phyloP scores from a whole-genome alignment of 1,284 basidiomycete genomes.

The Trichosporon sp. region DNA sequence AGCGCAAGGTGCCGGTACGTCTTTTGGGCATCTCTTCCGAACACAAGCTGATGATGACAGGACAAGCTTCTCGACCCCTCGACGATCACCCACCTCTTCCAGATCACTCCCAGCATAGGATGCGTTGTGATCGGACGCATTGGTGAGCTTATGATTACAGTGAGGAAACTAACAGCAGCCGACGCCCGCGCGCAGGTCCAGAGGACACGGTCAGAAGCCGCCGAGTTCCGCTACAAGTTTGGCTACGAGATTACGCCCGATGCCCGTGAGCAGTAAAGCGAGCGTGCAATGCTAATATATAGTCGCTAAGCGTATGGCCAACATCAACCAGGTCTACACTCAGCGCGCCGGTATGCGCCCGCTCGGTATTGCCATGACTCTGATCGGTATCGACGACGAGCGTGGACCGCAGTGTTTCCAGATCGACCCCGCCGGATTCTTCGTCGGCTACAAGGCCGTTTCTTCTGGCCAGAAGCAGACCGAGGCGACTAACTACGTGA shows the following conservation, averaged over 20 bases:
- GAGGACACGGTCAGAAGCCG: constrained; percentile 85
- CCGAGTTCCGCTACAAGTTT: constrained; percentile 92
- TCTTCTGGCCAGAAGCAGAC: constrained; percentile 96
- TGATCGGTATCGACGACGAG: constrained; percentile 89
- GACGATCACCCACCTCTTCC: constrained; percentile 93
- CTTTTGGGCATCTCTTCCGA: neutral
- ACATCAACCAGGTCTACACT: constrained; percentile 99
- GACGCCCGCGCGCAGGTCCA: constrained; percentile 88
- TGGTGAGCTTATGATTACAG: constrained; percentile 55
- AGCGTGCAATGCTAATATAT: constrained; percentile 7
- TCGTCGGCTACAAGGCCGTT: constrained; percentile 96
- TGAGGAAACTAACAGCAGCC: constrained; percentile 54
- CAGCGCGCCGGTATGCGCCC: constrained; percentile 97
- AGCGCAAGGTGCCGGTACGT: constrained; percentile 92
- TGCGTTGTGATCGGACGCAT: constrained; percentile 96
- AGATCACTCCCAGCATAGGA: constrained; percentile 93
- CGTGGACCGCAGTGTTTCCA: constrained; percentile 91
- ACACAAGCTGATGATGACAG: constrained; percentile 51
- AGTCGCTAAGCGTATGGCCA: constrained; percentile 87
- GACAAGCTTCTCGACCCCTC: constrained; percentile 96
- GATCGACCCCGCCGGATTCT: constrained; percentile 97
- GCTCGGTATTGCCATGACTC: constrained; percentile 93
- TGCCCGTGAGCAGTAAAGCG: constrained; percentile 53
- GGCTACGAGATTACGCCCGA: constrained; percentile 98
- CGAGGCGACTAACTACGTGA: constrained; percentile 87